phyloP scores from a whole-genome alignment of 768 basidiomycete genomes.

The Pleurotus ostreatus region DNA sequence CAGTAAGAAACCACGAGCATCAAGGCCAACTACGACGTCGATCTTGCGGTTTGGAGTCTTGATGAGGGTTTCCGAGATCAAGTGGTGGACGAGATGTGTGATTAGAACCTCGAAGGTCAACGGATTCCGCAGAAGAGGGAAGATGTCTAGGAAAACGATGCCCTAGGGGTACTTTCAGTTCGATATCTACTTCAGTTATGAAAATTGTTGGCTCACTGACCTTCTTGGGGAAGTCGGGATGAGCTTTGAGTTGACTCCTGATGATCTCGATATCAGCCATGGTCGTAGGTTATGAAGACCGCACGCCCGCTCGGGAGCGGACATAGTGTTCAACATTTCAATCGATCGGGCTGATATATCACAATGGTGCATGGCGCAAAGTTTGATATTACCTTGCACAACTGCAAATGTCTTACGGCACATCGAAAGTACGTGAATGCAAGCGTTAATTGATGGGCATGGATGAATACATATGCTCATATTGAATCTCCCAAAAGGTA shows the following conservation, averaged over 20 bases:
- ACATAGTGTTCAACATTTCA: no score
- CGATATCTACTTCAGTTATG: no score
- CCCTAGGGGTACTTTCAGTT: constrained; percentile 45
- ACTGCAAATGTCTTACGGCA: background rate
- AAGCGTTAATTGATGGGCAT: background rate
- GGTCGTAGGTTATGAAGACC: constrained; percentile 6
- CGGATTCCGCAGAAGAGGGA: constrained; percentile 87
- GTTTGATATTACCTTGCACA: no score
- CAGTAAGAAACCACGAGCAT: constrained; percentile 93
- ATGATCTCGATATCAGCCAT: constrained; percentile 81
- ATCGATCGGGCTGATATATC: no score
- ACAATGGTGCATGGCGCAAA: no score
- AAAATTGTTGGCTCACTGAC: constrained; percentile 31
- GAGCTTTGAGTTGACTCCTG: constrained; percentile 50
- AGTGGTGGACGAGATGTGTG: constrained; percentile 81
- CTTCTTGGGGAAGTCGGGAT: constrained; percentile 89
- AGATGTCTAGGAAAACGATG: constrained; percentile 90
- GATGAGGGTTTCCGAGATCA: constrained; percentile 75
- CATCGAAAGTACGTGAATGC: background rate
- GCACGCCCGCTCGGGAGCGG: background rate
- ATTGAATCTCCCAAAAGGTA: constrained; percentile 14
- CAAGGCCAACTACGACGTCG: constrained; percentile 92
- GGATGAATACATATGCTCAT: constrained; percentile 18
- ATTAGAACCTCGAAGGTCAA: constrained; percentile 86
- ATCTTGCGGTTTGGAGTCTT: constrained; percentile 60